Evolutionary conservation across 352 stramenopile genomes (phyloP).

Genomic region (Globisporangium carolinianum): DNA sequence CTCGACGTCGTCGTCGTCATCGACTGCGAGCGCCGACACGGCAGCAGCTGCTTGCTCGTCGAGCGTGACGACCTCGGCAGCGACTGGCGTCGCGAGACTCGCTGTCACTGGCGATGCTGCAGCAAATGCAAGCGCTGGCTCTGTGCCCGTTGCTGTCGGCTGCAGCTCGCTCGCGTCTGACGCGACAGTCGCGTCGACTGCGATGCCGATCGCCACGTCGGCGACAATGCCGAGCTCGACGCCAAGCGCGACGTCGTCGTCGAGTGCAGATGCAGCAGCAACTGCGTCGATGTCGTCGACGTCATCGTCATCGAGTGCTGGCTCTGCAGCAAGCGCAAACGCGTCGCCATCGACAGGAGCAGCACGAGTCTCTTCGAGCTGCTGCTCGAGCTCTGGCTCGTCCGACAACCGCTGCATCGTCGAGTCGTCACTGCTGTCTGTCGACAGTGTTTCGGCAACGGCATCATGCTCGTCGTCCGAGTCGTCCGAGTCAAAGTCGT

Average conservation of each 20-base stretch:
- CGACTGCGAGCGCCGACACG: background rate
- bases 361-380: background rate
- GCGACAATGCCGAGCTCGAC: slow-evolving; percentile 33
- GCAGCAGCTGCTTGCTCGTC: background rate
- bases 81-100: background rate
- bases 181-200: slow-evolving; percentile 19
- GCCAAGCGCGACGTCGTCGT: slow-evolving; percentile 14
- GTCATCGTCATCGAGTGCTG: slow-evolving; percentile 3
- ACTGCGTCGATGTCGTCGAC: background rate
- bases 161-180: background rate
- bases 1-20: background rate
- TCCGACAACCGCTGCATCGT: background rate
- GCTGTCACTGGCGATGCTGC: background rate
- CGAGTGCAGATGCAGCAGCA: slow-evolving; percentile 8
- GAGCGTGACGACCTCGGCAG: background rate
- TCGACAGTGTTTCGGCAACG: background rate
- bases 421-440: background rate
- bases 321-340: background rate
- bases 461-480: background rate
- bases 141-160: background rate
- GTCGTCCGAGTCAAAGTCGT: slow-evolving; percentile 1
- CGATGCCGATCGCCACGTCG: slow-evolving; percentile 27
- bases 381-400: background rate
- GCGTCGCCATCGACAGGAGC: background rate
- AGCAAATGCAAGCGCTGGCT: slow-evolving; percentile 4